Conservation (phyloP, 495 filamentous ascomycete genomes). For the Beverwykella pulmonaria region DNA sequence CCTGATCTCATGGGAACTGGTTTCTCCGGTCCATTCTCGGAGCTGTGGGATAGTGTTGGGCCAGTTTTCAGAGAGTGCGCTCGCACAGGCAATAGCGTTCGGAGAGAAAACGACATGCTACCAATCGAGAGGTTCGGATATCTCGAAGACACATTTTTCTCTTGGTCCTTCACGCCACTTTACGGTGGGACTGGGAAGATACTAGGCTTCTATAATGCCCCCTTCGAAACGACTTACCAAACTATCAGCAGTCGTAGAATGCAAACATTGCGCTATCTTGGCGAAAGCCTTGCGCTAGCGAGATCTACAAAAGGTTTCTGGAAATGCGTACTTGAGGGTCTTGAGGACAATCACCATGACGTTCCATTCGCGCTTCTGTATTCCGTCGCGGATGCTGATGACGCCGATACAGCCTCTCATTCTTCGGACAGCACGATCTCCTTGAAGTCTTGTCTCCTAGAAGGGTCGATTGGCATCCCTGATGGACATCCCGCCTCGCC, state of each 20-base stretch:
- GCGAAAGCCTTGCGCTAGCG: conserved; percentile 22
- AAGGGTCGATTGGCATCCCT: conserved; percentile 35
- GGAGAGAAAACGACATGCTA: conserved; percentile 21
- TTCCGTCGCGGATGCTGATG: conserved; percentile 40
- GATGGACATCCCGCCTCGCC: conserved; percentile 28
- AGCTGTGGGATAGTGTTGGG: conserved; percentile 22
- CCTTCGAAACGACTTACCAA: conserved; percentile 30
- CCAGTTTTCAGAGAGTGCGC: conserved; percentile 29
- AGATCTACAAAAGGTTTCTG: conserved; percentile 29
- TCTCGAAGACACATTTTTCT: conserved; percentile 37
- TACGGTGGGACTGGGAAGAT: conserved; percentile 24
- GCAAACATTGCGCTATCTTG: conserved; percentile 24
- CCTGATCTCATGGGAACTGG: conserved; percentile 27
- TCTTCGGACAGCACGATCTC: conserved; percentile 27
- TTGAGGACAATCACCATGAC: conserved; percentile 31
- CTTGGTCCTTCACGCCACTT: conserved; percentile 31
- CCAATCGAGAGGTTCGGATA: conserved; percentile 33
- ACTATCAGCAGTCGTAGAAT: conserved; percentile 29
- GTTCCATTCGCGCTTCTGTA: conserved; percentile 34
- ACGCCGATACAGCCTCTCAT: conserved; percentile 24
- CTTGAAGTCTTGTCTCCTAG: conserved; percentile 28
- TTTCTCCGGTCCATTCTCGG: conserved; percentile 23
- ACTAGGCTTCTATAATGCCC: conserved; percentile 32
- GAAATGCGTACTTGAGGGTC: conserved; percentile 25
- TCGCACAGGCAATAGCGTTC: conserved; percentile 33